Evolutionary conservation across 345 rosid genomes (phyloP).

Genomic region (Eucalyptus sp.): DNA sequence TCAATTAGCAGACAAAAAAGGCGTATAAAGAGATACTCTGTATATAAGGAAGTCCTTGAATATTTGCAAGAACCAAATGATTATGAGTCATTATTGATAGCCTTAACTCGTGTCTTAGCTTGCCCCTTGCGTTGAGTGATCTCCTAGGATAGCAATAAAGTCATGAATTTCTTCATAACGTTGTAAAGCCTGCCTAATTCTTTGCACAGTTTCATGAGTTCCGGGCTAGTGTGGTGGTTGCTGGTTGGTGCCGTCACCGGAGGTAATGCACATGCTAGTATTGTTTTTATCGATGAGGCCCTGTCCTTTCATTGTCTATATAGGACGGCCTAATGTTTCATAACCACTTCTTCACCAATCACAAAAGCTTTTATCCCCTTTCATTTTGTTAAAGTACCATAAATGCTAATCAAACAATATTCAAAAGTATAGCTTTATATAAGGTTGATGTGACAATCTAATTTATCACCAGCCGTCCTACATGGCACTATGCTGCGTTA

Average conservation of each 20-base stretch:
- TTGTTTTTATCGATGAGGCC: background rate
- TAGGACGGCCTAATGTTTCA: background rate
- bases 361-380: background rate
- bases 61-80: background rate
- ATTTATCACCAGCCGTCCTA: rapidly evolving
- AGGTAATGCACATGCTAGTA: background rate
- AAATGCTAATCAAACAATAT: background rate
- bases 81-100: background rate
- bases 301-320: background rate
- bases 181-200: background rate
- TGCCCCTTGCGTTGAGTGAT: background rate
- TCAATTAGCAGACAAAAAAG: background rate
- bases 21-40: background rate
- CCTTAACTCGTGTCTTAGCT: background rate
- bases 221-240: background rate
- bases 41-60: background rate
- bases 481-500: background rate
- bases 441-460: background rate
- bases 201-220: background rate
- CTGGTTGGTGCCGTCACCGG: background rate
- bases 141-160: background rate
- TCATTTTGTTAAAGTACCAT: background rate
- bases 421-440: background rate
- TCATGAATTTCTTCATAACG: background rate
- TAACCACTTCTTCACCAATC: background rate